A percentile compares a stretch with the other conserved stretches of the same genome.
These are phyloP conservation scores for Fusarium ramigenum DNA, from an alignment of 2,329 filamentous ascomycete species.

Conservation along the genomic window DNA sequence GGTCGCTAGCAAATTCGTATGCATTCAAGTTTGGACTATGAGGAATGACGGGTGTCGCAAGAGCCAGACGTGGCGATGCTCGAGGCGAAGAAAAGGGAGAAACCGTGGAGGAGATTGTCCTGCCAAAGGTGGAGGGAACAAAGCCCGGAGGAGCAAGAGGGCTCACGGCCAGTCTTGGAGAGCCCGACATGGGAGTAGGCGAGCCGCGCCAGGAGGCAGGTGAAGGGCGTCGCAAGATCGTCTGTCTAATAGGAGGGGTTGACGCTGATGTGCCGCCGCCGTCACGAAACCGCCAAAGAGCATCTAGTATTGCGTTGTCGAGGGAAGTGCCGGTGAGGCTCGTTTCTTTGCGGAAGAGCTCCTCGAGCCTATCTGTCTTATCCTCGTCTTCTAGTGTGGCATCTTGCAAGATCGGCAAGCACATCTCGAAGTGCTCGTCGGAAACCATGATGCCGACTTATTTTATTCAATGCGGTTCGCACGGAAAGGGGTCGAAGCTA, in stretches of 20 bases:
- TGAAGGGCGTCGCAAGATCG: constrained; percentile 87
- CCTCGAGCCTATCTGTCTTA: constrained; percentile 90
- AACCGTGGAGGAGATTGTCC: constrained; percentile 79
- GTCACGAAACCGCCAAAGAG: constrained; percentile 85
- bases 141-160: constrained; percentile 88
- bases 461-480: constrained; percentile 12
- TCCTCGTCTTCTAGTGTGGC: constrained; percentile 88
- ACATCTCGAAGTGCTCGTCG: constrained; percentile 91
- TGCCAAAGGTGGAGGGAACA: constrained; percentile 76
- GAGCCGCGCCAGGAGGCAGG: constrained; percentile 92
- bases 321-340: constrained; percentile 77
- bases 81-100: constrained; percentile 95
- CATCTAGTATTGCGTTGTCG: constrained; percentile 90
- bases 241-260: constrained; percentile 86
- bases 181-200: constrained; percentile 82
- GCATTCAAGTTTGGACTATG: constrained; percentile 94
- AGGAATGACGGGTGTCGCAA: constrained; percentile 89
- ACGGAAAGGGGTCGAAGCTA: constrained; percentile 21
- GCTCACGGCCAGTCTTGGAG: constrained; percentile 82
- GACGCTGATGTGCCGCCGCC: constrained; percentile 72
- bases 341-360: constrained; percentile 82
- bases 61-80: constrained; percentile 88
- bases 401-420: constrained; percentile 88
- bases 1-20: constrained; percentile 90
- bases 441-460: constrained; percentile 76